phyloP scores from a whole-genome alignment of 441 rosid genomes.

The Pelargonium exstipulatum region DNA sequence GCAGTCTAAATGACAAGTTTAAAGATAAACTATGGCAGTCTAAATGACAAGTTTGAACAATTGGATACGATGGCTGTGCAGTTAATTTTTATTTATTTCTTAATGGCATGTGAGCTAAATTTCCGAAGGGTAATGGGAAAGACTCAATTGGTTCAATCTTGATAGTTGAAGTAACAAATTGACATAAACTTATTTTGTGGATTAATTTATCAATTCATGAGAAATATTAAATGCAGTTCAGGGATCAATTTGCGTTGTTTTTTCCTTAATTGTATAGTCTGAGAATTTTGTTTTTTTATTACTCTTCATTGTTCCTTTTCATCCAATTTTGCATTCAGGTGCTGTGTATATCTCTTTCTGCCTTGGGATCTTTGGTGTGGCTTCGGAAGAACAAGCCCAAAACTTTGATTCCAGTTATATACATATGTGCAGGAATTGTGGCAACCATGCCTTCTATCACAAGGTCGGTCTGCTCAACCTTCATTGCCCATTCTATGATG shows the following conservation, averaged over 20 bases:
- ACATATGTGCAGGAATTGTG: slow-evolving; percentile 74
- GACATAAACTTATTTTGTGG: too few relatives aligned
- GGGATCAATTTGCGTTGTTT: background rate
- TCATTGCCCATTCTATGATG: background rate
- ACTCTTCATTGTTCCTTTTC: background rate
- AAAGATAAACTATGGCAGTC: too few relatives aligned
- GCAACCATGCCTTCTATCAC: slow-evolving; percentile 94
- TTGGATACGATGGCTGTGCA: too few relatives aligned
- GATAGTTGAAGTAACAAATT: too few relatives aligned
- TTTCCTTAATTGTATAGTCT: background rate
- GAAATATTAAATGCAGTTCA: background rate
- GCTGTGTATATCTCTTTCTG: slow-evolving; percentile 76
- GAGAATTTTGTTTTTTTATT: background rate
- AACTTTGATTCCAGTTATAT: slow-evolving; percentile 73
- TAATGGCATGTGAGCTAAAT: too few relatives aligned
- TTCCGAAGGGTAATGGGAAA: too few relatives aligned
- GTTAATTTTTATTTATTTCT: too few relatives aligned
- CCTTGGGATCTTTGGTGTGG: slow-evolving; percentile 93
- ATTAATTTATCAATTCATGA: background rate
- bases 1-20: too few relatives aligned
- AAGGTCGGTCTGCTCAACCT: slow-evolving; percentile 33
- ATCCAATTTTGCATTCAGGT: slow-evolving; percentile 43
- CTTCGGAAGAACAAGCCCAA: slow-evolving; percentile 88
- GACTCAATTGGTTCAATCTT: too few relatives aligned
- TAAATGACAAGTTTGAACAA: too few relatives aligned